Conservation (phyloP, 1,139 yeast species). For the Casaregolazyma suthepensis region DNA sequence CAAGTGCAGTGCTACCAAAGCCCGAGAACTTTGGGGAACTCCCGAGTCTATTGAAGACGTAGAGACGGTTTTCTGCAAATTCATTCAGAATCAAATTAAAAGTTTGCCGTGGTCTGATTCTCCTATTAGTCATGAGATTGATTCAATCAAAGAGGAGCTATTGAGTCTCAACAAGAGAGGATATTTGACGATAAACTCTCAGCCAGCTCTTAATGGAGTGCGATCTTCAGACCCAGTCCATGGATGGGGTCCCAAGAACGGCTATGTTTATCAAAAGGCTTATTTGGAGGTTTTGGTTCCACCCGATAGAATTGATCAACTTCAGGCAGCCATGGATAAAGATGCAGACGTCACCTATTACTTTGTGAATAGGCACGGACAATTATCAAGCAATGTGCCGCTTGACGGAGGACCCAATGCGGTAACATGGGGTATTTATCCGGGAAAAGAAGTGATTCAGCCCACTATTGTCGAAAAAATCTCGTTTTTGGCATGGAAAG, state of each 20-base stretch:
- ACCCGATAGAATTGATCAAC: slow-evolving; percentile 41
- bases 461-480: slow-evolving; percentile 90
- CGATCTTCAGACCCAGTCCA: slow-evolving; percentile 62
- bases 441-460: slow-evolving; percentile 84
- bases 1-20: slow-evolving; percentile 51
- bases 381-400: slow-evolving; percentile 57
- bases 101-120: slow-evolving; percentile 96
- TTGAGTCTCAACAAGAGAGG: slow-evolving; percentile 59
- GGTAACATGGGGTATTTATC: slow-evolving; percentile 97
- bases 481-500: slow-evolving; percentile 93
- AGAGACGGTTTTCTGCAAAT: slow-evolving; percentile 53
- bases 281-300: slow-evolving; percentile 81
- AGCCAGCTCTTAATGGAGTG: slow-evolving; percentile 85
- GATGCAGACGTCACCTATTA: slow-evolving; percentile 63
- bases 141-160: slow-evolving; percentile 54
- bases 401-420: slow-evolving; percentile 78
- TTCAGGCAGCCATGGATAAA: slow-evolving; percentile 42
- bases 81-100: slow-evolving; percentile 61
- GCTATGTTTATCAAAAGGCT: slow-evolving; percentile 89
- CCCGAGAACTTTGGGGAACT: slow-evolving; percentile 80
- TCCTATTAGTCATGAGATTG: slow-evolving; percentile 73
- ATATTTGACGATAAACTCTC: slow-evolving; percentile 82
- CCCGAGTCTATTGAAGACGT: slow-evolving; percentile 60
- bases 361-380: slow-evolving; percentile 62
- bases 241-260: slow-evolving; percentile 97